Base-by-base conservation (phyloP, 2,329 filamentous ascomycete species). In the Drechslerella stenobrocha region DNA sequence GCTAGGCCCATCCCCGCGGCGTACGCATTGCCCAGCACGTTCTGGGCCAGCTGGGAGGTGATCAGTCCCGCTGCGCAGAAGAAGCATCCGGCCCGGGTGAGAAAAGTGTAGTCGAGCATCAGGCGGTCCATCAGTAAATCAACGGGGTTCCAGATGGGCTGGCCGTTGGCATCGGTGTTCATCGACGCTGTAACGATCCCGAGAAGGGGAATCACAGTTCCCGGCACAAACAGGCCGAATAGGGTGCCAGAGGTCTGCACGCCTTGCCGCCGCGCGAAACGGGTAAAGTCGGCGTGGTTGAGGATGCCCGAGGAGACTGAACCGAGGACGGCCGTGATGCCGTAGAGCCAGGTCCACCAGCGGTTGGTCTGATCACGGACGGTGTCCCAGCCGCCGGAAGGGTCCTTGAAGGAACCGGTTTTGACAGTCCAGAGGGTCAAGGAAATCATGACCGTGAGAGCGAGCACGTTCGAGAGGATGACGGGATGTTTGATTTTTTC, bases 1-100 rank as follows among this genome's bases (percentile, higher is more conserved):
- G 81, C 78, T 48, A 84, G 75, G 70, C 84, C 83, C 76, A 84
- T 82, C 3, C 82, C 82, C 1, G 78, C 77, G 0, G 78, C 78
- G 70, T 81, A 77, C 0, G 77, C 77, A 70, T 83, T 83, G 52
- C 79, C 75, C 35, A 80, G 76, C 7, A 77, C 75, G 67, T 79
- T 78, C 70, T 80, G 77, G 3, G 77, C 79, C 20, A 82, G 74
- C 69, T 80, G 79, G 8, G 76, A 78, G 0, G 79, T 74, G 1
- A 80, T 75, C 1, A 81, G 74, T 0, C 77, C 79, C 5, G 78
- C 70, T 1, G 77, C 77, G 20, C 77, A 77, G 71, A 82, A 81
- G 72, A 80, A 80, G 2, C 77, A 77, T 0, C 75, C 79, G 0
- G 79, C 79, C 2, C 80, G 75, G 1, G 77, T 72, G 48, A 72